Percentiles rank a stretch among this genome's conserved stretches.
Evolutionary conservation across 139 green algal genomes (phyloP).

Genomic region (Tetradesmus obliquus): DNA sequence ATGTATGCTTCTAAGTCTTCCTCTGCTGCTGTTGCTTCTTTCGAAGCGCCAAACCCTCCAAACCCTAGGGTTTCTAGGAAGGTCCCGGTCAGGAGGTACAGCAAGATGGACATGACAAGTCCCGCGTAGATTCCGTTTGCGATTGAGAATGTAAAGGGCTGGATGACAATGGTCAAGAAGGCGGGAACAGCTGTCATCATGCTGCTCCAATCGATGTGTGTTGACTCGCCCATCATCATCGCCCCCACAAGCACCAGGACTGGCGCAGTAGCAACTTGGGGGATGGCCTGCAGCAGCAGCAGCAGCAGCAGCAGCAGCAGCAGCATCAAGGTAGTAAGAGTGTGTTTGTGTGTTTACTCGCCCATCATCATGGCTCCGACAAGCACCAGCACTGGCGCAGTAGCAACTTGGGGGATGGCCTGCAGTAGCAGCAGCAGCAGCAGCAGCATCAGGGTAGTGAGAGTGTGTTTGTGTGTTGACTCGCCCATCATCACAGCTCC

Average conservation of each 20-base stretch:
- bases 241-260: slow-evolving; percentile 65
- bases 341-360: slow-evolving; percentile 55
- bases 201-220: slow-evolving; percentile 61
- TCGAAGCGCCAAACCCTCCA: too few species aligned
- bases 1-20: background rate
- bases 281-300: slow-evolving; percentile 46
- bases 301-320: background rate
- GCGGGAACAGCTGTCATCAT: slow-evolving; percentile 60
- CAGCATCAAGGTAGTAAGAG: background rate
- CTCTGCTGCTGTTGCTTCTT: background rate
- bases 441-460: background rate
- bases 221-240: slow-evolving; percentile 67
- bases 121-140: slow-evolving; percentile 61
- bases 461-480: slow-evolving; percentile 51
- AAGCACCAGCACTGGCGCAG: slow-evolving; percentile 61
- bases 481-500: slow-evolving; percentile 70
- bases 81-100: slow-evolving; percentile 38
- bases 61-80: slow-evolving; percentile 36
- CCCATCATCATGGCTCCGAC: slow-evolving; percentile 70
- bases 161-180: slow-evolving; percentile 67
- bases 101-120: slow-evolving; percentile 37
- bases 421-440: background rate
- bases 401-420: slow-evolving; percentile 57
- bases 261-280: slow-evolving; percentile 52
- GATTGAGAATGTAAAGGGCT: slow-evolving; percentile 69